Evolutionary conservation across 2,329 filamentous ascomycete genomes (phyloP).

Genomic region (Aspergillus amoenus): DNA sequence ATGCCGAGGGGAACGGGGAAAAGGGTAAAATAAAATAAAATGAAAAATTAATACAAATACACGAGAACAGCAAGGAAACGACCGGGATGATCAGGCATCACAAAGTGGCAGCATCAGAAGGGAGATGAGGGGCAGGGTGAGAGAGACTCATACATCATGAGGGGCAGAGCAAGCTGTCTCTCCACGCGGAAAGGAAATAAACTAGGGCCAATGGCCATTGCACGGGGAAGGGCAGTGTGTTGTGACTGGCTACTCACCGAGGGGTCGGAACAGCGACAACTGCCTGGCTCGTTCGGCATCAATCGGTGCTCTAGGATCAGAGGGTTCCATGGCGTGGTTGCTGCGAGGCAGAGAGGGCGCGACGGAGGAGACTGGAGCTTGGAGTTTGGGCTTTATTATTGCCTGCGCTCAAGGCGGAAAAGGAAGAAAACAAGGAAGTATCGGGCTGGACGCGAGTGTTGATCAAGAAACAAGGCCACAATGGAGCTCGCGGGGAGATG

Average conservation of each 20-base stretch:
- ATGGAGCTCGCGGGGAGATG: not conserved
- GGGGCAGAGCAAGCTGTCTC: constrained; percentile 1
- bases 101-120: not conserved
- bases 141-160: not conserved
- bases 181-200: constrained; percentile 5
- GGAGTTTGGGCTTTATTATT: constrained; percentile 7
- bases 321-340: constrained; percentile 24
- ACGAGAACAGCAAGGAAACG: not conserved
- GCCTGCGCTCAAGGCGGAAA: constrained; percentile 25
- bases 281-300: constrained; percentile 42
- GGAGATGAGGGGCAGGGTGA: constrained; percentile 2
- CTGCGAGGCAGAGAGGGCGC: not conserved
- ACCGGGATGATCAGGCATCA: not conserved
- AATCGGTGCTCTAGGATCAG: constrained; percentile 24
- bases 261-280: constrained; percentile 45
- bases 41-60: not conserved
- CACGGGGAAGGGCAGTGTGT: constrained; percentile 30
- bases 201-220: constrained; percentile 31
- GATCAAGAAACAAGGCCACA: not conserved
- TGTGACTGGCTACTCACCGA: constrained; percentile 45
- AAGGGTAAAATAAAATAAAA: not conserved
- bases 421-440: constrained; percentile 6
- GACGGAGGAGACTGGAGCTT: constrained; percentile 5
- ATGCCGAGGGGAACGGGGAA: not conserved
- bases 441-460: not conserved